Evolutionary conservation across 2,329 filamentous ascomycete species (phyloP), one percentile per base, ranked within the genome.

Genomic region (Cladorrhinum sp.): DNA sequence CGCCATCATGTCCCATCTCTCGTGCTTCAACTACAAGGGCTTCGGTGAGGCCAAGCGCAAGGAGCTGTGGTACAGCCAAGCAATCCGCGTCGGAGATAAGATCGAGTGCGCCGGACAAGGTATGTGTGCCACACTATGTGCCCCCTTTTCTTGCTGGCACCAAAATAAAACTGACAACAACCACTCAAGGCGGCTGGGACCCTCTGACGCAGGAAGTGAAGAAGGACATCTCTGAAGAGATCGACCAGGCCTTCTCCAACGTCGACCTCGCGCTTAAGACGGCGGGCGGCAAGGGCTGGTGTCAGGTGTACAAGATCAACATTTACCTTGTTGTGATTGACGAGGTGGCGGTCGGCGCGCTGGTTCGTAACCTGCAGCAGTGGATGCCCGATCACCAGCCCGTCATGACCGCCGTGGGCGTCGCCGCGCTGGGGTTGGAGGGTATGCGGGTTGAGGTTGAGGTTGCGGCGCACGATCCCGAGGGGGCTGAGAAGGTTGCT

Each of bases 361-460:
- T 85, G 75, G 73, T 79, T 2, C 61, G 75, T 36, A 79, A 81
- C 54, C 76, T 85, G 49, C 72, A 72, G 60, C 78, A 78, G 64
- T 83, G 77, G 71, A 79, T 82, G 72, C 82, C 82, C 0, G 67
- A 79, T 30, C 81, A 86, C 65, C 67, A 77, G 61, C 82, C 83
- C 0, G 73, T 83, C 1, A 83, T 80, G 80, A 86, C 83, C 0
- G 75, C 72, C 60, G 72, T 86, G 14, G 82, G 80, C 0, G 83
- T 86, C 1, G 65, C 72, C 1, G 66, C 72, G 33, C 68, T 87
- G 6, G 82, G 73, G 0, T 70, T 75, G 59, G 75, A 77, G 26
- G 76, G 75, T 30, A 87, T 87, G 84, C 69, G 74, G 21, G 76
- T 87, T 2, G 84, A 87, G 72, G 82, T 87, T 69, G 84, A 87